Base-by-base conservation (phyloP, 768 basidiomycete genomes). In the Russula lepida region DNA sequence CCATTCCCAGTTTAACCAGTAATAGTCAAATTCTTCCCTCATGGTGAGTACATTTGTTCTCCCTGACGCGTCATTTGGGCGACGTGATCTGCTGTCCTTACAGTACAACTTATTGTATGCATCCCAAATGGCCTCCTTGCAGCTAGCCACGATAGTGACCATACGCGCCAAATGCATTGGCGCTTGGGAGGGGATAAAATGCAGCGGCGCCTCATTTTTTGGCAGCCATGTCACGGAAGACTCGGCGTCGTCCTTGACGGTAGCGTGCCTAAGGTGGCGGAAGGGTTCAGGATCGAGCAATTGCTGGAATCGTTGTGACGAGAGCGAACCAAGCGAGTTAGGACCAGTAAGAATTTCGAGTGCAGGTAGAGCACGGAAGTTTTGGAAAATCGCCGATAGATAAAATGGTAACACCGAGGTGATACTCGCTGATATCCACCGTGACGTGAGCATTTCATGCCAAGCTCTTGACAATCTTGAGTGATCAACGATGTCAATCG, bases 1-100 rank as follows among this genome's bases (percentile, higher is more conserved):
- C 88, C 77, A 79, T 71, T 83, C 78, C 88, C 88, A 90, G 53
- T 83, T 82, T 9, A 71, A 71, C 86, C 88, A 89, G 53, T 81
- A 81, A 1, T 74, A 69, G 37, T 88, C 85, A 59, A 90, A 90
- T 48, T 82, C 79, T 53, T 82, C 83, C 4, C 82, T 77, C 19
- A 76, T 73, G 8, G 77, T 75, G 60, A 68, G 70, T 33, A 68
- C 50, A 32, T 63, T 58, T 35, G 54, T 25, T 27, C 55, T 54
- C 23, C 57, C 46, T 28, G 32, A n/a, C n/a, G 39, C 60, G 9
- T 47, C 52, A 6, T 54, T 68, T 73, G n/a, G 75, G 71, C 39
- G 75, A 73, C 8, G 72, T 67, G 27, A 75, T 75, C 48, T 59
- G n/a, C 30, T 47, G 3, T 58, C 59, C 44, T 76, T 78, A 1